A percentile compares a stretch with the other conserved stretches of the same genome.
phyloP scores from a whole-genome alignment of 768 basidiomycete species.

The Boletus rufocinnamomeus region DNA sequence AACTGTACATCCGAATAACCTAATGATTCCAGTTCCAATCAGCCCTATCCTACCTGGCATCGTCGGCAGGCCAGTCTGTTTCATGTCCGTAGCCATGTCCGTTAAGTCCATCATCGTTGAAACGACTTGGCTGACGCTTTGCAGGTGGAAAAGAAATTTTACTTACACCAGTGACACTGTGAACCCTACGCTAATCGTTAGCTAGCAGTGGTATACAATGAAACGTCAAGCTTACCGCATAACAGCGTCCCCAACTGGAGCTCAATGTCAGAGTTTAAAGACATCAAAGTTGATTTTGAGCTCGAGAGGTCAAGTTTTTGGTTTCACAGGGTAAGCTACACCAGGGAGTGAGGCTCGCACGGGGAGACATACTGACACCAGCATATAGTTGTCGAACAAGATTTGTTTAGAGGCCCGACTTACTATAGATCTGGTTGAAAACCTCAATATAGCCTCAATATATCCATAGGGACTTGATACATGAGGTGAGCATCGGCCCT shows the following conservation, averaged over 20 bases:
- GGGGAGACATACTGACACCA: not conserved
- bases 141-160: not conserved
- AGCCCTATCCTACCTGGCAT: not conserved
- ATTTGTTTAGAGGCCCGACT: conserved; percentile 1
- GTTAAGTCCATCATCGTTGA: not conserved
- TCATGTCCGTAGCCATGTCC: not conserved
- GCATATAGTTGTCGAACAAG: not conserved
- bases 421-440: not conserved
- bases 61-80: not conserved
- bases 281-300: not conserved
- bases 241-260: not conserved
- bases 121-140: not conserved
- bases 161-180: conserved; percentile 3
- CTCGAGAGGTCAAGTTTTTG: not conserved
- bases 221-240: conserved; percentile 6
- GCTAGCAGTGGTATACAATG: not conserved
- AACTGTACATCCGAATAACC: conserved; percentile 15
- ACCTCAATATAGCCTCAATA: not conserved
- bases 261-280: not conserved
- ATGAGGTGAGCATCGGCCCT: not conserved
- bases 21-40: not conserved
- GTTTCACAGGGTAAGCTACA: not conserved
- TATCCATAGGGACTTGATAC: not conserved
- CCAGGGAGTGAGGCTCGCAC: not conserved
- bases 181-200: conserved; percentile 3